phyloP scores from a whole-genome alignment of 108 stramenopile genomes.

The Seminavis robusta region DNA sequence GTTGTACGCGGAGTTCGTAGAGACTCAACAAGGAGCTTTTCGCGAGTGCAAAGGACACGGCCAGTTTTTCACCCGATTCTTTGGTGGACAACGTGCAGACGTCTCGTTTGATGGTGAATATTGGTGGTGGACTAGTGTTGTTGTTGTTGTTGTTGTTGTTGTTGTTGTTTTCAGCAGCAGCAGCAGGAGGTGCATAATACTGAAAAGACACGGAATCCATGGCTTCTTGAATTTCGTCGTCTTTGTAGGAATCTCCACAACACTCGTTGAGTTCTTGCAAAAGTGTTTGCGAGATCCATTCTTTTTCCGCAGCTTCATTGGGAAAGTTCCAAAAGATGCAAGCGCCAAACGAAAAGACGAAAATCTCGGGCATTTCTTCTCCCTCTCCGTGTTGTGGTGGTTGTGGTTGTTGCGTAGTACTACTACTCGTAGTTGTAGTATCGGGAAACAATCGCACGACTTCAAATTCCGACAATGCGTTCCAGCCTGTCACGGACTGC shows the following conservation, averaged over 20 bases:
- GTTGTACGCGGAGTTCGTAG: constrained; percentile 36
- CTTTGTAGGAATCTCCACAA: constrained; percentile 27
- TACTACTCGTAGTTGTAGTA: too few species aligned
- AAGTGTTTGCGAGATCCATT: constrained; percentile 36
- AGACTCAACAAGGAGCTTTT: constrained; percentile 33
- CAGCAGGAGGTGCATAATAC: constrained; percentile 28
- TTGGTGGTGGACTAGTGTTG: too few species aligned
- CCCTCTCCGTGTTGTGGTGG: too few species aligned
- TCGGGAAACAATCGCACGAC: constrained; percentile 40
- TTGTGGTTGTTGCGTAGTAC: too few species aligned
- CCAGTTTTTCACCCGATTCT: constrained; percentile 46
- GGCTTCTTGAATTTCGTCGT: constrained; percentile 32
- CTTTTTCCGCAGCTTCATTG: constrained; percentile 17
- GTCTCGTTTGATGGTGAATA: constrained; percentile 37
- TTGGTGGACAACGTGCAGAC: constrained; percentile 37
- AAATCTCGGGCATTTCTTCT: constrained; percentile 47
- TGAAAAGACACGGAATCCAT: constrained; percentile 43
- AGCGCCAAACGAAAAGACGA: constrained; percentile 42
- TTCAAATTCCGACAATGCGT: constrained; percentile 36
- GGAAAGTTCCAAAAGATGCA: constrained; percentile 47
- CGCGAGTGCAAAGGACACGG: constrained; percentile 40
- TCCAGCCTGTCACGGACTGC: constrained; percentile 29
- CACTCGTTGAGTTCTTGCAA: constrained; percentile 17
- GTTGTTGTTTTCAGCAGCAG: too few species aligned
- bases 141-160: too few species aligned